Conservation (phyloP, 345 rosid species). For the Capsella bursapastoris region DNA sequence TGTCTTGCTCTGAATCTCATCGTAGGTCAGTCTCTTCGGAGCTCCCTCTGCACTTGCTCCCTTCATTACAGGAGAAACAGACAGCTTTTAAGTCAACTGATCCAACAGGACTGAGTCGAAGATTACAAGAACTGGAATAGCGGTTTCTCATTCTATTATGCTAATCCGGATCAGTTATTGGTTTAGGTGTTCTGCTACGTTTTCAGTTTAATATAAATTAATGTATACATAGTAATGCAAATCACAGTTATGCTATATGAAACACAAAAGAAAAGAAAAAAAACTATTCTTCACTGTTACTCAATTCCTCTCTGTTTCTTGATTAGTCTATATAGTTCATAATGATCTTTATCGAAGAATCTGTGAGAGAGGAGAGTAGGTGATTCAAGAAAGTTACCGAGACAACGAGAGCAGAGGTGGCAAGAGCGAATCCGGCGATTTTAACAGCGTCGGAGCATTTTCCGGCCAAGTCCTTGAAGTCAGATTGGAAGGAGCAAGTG, state of each 20-base stretch:
- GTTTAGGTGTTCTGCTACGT: neutral
- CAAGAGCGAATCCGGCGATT: conserved; percentile 87
- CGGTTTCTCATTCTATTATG: neutral
- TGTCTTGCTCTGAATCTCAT: conserved; percentile 95
- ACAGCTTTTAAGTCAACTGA: neutral
- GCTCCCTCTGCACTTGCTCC: conserved; percentile 92
- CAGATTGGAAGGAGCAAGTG: conserved; percentile 76
- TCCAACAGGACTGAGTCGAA: neutral
- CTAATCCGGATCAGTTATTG: neutral
- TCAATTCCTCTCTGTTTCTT: neutral
- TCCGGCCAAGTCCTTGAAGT: conserved; percentile 69
- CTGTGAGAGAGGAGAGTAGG: neutral
- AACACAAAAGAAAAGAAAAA: neutral
- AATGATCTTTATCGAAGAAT: neutral
- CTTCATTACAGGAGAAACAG: conserved; percentile 41
- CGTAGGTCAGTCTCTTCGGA: conserved; percentile 86
- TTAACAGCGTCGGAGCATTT: conserved; percentile 76
- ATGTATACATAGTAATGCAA: neutral
- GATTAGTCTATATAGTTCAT: neutral
- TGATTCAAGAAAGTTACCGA: conserved; percentile 54
- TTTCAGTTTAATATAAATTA: neutral
- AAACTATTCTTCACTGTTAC: neutral
- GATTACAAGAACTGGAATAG: neutral
- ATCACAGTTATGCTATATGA: neutral
- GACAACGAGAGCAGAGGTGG: conserved; percentile 94